A percentile compares a stretch with the other conserved stretches of the same genome.
Evolutionary conservation across 2,329 filamentous ascomycete species (phyloP).

Genomic region (Fusarium marasasianum): DNA sequence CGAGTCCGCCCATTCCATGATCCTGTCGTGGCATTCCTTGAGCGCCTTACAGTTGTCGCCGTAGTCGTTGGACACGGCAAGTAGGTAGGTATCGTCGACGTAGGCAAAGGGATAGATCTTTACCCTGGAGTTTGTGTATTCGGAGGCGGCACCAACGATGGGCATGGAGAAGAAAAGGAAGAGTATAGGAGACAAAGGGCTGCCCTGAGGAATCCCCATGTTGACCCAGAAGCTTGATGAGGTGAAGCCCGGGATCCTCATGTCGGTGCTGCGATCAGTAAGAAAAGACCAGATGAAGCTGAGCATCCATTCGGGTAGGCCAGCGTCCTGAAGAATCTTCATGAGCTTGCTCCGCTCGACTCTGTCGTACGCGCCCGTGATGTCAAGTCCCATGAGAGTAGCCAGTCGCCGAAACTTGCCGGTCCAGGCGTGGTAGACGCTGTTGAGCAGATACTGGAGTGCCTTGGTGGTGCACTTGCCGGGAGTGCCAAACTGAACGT

Average conservation of each 20-base stretch:
- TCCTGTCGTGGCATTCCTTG: neutral
- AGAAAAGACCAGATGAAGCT: conserved; percentile 12
- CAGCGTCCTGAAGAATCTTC: neutral
- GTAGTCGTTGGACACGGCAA: neutral
- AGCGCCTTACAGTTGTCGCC: neutral
- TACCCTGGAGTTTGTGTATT: neutral
- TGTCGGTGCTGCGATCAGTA: neutral
- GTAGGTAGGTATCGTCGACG: neutral
- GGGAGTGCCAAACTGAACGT: neutral
- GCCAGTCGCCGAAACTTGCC: neutral
- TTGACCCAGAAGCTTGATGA: neutral
- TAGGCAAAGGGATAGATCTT: conserved; percentile 1
- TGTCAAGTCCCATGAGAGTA: conserved; percentile 12
- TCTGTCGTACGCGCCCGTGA: conserved; percentile 11
- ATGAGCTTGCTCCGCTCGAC: neutral
- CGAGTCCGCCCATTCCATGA: neutral
- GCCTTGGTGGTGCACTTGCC: neutral
- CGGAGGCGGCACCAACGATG: neutral
- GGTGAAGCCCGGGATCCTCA: neutral
- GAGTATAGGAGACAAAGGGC: conserved; percentile 9
- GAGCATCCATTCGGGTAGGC: neutral
- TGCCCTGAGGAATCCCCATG: conserved; percentile 27
- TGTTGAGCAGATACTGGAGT: neutral
- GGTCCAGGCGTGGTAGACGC: neutral
- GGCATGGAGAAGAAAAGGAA: conserved; percentile 16